These are phyloP conservation scores for Bombardia bombarda DNA, from an alignment of 495 filamentous ascomycete species.

Conservation along the genomic window DNA sequence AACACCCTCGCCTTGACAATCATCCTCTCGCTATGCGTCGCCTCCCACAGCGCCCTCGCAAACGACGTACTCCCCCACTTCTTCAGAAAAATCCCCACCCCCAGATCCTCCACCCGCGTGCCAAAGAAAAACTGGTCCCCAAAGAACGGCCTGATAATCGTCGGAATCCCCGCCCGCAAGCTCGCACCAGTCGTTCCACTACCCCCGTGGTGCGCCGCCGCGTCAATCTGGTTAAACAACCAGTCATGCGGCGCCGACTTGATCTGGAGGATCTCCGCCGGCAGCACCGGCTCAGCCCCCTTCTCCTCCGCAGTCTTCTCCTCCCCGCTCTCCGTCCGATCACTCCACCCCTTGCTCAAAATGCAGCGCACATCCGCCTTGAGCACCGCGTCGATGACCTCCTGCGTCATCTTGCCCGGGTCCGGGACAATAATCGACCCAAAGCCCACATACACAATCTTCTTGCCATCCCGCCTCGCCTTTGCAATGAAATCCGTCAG, in stretches of 20 bases:
- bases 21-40: slow-evolving; percentile 80
- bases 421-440: slow-evolving; percentile 95
- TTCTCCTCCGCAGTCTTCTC: slow-evolving; percentile 9
- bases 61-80: slow-evolving; percentile 80
- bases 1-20: slow-evolving; percentile 74
- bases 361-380: slow-evolving; percentile 95
- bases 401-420: slow-evolving; percentile 75
- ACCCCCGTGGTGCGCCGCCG: slow-evolving; percentile 89
- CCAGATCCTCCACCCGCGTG: slow-evolving; percentile 78
- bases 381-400: slow-evolving; percentile 79
- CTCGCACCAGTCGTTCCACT: slow-evolving; percentile 94
- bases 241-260: slow-evolving; percentile 92
- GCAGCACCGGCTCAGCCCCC: slow-evolving; percentile 63
- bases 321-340: slow-evolving; percentile 53
- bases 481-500: slow-evolving; percentile 71
- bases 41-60: slow-evolving; percentile 83
- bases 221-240: slow-evolving; percentile 91
- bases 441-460: slow-evolving; percentile 94
- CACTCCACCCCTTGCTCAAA: slow-evolving; percentile 98
- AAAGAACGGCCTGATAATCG: slow-evolving; percentile 94
- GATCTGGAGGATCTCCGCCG: slow-evolving; percentile 77
- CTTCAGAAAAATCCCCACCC: slow-evolving; percentile 83
- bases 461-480: slow-evolving; percentile 75
- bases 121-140: slow-evolving; percentile 98
- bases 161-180: slow-evolving; percentile 83